Percentiles rank a stretch among this genome's conserved stretches.
Conservation (phyloP, 2,329 filamentous ascomycete genomes). For the Epichloe sp. region DNA sequence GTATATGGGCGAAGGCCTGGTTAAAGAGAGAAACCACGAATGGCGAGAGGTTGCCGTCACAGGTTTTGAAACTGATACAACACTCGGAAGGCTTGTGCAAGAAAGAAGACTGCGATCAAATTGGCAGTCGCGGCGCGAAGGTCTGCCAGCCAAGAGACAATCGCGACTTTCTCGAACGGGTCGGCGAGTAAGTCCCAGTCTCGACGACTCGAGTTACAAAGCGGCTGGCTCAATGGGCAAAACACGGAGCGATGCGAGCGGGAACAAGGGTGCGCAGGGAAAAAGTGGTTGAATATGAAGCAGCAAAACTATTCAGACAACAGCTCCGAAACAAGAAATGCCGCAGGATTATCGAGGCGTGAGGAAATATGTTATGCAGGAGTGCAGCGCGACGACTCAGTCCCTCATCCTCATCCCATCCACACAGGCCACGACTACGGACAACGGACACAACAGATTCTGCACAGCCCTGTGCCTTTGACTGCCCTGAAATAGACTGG, state of each 20-base stretch:
- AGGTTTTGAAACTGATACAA: background rate
- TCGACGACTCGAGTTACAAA: background rate
- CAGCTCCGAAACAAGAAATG: background rate
- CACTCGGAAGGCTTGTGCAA: background rate
- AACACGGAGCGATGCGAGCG: background rate
- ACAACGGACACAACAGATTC: no score
- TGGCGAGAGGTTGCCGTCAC: background rate
- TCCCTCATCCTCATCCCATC: no score
- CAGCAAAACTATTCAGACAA: background rate
- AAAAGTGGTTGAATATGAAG: background rate
- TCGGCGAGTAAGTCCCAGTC: background rate
- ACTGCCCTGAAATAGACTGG: no score
- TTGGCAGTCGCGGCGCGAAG: background rate
- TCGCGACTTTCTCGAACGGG: background rate
- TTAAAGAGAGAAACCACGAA: background rate
- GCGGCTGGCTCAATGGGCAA: background rate
- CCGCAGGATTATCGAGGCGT: background rate
- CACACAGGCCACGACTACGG: no score
- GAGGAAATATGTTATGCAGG: background rate
- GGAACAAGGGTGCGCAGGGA: background rate
- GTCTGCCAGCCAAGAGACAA: background rate
- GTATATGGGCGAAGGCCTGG: no score
- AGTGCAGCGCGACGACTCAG: background rate
- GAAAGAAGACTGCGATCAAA: background rate
- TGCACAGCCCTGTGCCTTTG: no score